A percentile compares a stretch with the other conserved stretches of the same genome.
These are phyloP conservation scores for Auriscalpium orientale DNA, from an alignment of 768 basidiomycete genomes.

Conservation along the genomic window DNA sequence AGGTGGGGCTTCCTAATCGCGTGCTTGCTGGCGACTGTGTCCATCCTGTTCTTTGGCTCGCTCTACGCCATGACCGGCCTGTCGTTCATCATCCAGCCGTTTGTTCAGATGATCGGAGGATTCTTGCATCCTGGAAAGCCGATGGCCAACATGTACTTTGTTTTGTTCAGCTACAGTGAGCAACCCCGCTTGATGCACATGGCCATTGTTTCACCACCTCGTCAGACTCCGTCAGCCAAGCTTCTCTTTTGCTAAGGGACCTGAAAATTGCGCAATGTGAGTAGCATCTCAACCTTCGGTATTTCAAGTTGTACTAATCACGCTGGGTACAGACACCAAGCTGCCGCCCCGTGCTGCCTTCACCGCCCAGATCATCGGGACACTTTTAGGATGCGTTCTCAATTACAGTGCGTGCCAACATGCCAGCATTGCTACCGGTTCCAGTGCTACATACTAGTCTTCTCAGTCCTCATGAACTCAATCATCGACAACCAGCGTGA, in stretches of 20 bases:
- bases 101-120: constrained; percentile 40
- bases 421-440: too few relatives aligned
- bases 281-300: neutral
- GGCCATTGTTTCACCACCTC: neutral
- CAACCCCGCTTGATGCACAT: neutral
- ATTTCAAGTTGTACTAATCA: neutral
- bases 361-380: constrained; percentile 42
- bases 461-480: constrained; percentile 45
- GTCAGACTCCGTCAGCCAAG: constrained; percentile 35
- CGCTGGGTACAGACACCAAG: constrained; percentile 27
- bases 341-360: constrained; percentile 43
- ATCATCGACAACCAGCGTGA: constrained; percentile 45
- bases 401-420: constrained; percentile 22
- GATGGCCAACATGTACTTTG: constrained; percentile 31
- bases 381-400: constrained; percentile 35
- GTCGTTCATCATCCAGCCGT: constrained; percentile 37
- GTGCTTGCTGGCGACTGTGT: constrained; percentile 35
- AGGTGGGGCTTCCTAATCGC: constrained; percentile 43
- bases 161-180: constrained; percentile 40
- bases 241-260: constrained; percentile 36
- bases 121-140: constrained; percentile 27
- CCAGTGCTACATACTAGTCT: neutral
- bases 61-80: constrained; percentile 41
- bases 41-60: constrained; percentile 39
- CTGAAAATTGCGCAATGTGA: constrained; percentile 41